phyloP scores from a whole-genome alignment of 257 asterid species.

The Verbascum thapsus region DNA sequence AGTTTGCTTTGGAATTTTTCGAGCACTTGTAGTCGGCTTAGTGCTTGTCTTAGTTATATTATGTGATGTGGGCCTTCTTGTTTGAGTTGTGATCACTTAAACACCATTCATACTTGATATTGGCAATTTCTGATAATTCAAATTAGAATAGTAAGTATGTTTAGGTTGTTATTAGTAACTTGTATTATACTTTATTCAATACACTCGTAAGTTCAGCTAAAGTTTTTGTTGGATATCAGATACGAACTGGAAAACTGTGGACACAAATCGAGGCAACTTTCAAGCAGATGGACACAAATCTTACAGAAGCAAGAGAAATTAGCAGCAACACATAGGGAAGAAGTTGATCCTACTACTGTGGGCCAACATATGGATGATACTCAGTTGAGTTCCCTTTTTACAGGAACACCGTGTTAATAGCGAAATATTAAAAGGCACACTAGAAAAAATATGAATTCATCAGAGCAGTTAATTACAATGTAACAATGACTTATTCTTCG shows the following conservation, averaged over 20 bases:
- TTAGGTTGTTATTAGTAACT: background rate
- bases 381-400: background rate
- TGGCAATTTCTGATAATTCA: background rate
- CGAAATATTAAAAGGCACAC: no score
- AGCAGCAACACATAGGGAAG: conserved; percentile 91
- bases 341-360: conserved; percentile 46
- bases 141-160: background rate
- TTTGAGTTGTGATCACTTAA: background rate
- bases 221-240: conserved; percentile 35
- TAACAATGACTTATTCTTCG: no score
- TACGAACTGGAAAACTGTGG: conserved; percentile 78
- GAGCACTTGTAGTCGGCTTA: no score
- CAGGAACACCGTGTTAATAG: no score
- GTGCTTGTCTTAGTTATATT: background rate
- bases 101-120: background rate
- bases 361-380: conserved; percentile 32
- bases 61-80: background rate
- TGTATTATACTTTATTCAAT: background rate
- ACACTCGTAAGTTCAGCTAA: conserved; percentile 13
- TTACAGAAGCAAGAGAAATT: conserved; percentile 79
- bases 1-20: no score
- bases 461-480: no score
- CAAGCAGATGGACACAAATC: conserved; percentile 86
- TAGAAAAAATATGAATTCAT: no score
- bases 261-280: conserved; percentile 72